A percentile compares a stretch with the other conserved stretches of the same genome.
Conservation (phyloP, 352 stramenopile genomes). For the Phytophthora europaea region DNA sequence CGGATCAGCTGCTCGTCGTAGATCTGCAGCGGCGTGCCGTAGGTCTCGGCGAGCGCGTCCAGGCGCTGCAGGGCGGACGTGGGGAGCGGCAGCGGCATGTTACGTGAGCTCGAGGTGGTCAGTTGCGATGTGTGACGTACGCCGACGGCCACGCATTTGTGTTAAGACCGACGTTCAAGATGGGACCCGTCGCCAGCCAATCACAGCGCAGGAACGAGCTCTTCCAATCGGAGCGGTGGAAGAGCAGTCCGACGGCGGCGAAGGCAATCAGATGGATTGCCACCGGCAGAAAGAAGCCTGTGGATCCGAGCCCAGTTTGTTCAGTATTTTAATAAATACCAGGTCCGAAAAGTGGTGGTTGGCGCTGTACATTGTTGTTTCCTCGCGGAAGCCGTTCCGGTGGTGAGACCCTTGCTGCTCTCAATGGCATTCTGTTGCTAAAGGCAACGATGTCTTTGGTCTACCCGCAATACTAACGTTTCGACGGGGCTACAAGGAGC, state of each 20-base stretch:
- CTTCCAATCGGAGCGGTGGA: slow-evolving; percentile 36
- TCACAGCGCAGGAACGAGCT: slow-evolving; percentile 5
- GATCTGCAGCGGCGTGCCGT: slow-evolving; percentile 90
- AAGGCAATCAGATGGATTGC: slow-evolving; percentile 5
- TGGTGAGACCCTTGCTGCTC: too few relatives aligned
- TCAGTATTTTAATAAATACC: too few relatives aligned
- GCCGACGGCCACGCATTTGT: slow-evolving; percentile 26
- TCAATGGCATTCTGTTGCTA: too few relatives aligned
- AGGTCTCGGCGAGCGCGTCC: slow-evolving; percentile 74
- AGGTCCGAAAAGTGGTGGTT: too few relatives aligned
- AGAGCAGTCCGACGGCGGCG: slow-evolving; percentile 5
- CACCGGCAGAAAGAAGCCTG: not conserved
- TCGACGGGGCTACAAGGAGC: too few relatives aligned
- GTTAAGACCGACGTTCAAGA: slow-evolving; percentile 5
- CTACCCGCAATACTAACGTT: too few relatives aligned
- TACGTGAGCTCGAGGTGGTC: slow-evolving; percentile 4
- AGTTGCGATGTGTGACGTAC: slow-evolving; percentile 21
- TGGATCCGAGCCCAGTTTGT: too few relatives aligned
- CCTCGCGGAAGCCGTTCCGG: too few relatives aligned
- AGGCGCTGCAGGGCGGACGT: slow-evolving; percentile 57
- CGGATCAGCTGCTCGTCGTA: slow-evolving; percentile 91
- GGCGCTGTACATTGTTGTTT: too few relatives aligned
- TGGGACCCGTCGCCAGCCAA: not conserved
- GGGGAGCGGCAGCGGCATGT: slow-evolving; percentile 69
- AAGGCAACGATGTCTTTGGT: too few relatives aligned